Base-by-base conservation (phyloP, 2,329 filamentous ascomycete genomes). In the Paracoccidioides brasiliensis region DNA sequence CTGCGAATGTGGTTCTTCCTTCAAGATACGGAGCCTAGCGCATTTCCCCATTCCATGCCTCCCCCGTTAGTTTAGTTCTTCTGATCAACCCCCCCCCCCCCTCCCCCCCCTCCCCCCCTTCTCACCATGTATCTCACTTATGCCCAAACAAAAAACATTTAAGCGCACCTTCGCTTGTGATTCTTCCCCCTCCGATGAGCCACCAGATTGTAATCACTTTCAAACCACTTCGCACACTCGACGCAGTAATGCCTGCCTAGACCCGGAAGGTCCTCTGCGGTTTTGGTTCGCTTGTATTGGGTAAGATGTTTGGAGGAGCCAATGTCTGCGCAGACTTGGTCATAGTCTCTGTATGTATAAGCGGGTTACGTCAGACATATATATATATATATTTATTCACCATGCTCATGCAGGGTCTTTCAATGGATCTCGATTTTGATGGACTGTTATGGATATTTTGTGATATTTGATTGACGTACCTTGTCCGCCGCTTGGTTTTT, bases 141-240 rank as follows among this genome's bases (percentile, higher is more conserved):
- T 8, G 14, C 15, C 22, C 22, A 41, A 41, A 30, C 9, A 30
- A 9, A 62, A 61, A 59, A 38, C 53, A 57, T 55, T 56, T 50
- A 42, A 53, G 62, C 67, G 53, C 67, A 89, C 88, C 86, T 86
- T 76, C 90, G 82, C 80, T 90, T 96, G 74, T 98, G 93, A 61
- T 88, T 88, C 74, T 96, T 98, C 64, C 88, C 89, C 70, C 86
- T 88, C 56, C 78, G 78, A 72, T 98, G 93, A 33, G 81, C 78
- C 40, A 79, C 76, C 56, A 95, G 75, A 63, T 88, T 94, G 64
- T 80, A 71, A 62, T 93, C 86, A 52, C 83, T 86, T 70, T 97
- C 91, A 70, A 94, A 97, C 85, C 88, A 97, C 75, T 95, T 97
- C 60, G 93, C 86, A 71, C 93, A 98, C 72, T 95, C 87, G 14